Evolutionary conservation across 345 rosid species (phyloP).

Genomic region (Raphanus raphanistrum): DNA sequence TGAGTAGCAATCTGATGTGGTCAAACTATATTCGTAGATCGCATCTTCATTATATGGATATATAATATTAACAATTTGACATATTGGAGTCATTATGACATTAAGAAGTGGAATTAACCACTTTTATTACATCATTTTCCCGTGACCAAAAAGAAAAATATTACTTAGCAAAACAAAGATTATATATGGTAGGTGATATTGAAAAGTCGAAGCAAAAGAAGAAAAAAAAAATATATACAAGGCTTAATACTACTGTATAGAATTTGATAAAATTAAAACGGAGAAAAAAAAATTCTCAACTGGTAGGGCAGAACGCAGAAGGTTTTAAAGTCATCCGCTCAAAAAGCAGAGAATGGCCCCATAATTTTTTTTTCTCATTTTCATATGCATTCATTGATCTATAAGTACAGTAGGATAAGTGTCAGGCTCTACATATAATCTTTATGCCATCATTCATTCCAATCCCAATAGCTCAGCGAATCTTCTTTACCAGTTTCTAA

Average conservation of each 20-base stretch:
- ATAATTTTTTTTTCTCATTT: background rate
- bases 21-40: background rate
- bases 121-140: background rate
- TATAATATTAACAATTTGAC: no score
- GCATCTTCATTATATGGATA: background rate
- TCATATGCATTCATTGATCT: slow-evolving; percentile 17
- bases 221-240: background rate
- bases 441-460: slow-evolving; percentile 18
- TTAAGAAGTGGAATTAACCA: no score
- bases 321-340: slow-evolving; percentile 15
- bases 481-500: slow-evolving; percentile 12
- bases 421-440: slow-evolving; percentile 12
- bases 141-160: background rate
- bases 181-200: background rate
- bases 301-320: slow-evolving; percentile 27
- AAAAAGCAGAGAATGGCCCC: slow-evolving; percentile 6
- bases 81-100: no score
- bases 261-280: slow-evolving; percentile 1
- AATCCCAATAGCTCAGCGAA: slow-evolving; percentile 9
- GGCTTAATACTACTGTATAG: background rate
- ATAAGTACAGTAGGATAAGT: slow-evolving; percentile 15
- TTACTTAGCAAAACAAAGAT: background rate
- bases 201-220: background rate
- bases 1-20: background rate
- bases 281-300: background rate